Conservation (phyloP, 768 basidiomycete genomes). For the Lactarius trivialis region DNA sequence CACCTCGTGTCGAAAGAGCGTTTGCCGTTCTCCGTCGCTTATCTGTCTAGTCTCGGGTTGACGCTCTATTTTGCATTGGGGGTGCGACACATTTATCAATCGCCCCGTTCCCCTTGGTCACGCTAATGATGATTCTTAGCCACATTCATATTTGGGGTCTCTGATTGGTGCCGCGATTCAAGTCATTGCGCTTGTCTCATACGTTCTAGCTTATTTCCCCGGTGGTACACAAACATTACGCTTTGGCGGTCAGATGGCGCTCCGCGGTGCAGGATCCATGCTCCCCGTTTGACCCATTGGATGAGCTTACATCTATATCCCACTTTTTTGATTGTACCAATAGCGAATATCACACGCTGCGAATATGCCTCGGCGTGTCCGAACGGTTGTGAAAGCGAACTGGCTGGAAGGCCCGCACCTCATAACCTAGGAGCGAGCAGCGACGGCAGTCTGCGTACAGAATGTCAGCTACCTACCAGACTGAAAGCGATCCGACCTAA, state of each 20-base stretch:
- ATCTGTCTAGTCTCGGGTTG: slow-evolving; percentile 74
- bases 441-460: background rate
- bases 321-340: slow-evolving; percentile 11
- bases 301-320: slow-evolving; percentile 1
- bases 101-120: background rate
- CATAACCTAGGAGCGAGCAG: background rate
- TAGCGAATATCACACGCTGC: background rate
- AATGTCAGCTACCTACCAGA: too few species aligned
- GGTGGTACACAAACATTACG: slow-evolving; percentile 77
- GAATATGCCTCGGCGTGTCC: background rate
- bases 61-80: slow-evolving; percentile 91
- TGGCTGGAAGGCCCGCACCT: background rate
- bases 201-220: slow-evolving; percentile 94
- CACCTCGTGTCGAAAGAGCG: slow-evolving; percentile 80
- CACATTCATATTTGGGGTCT: slow-evolving; percentile 80
- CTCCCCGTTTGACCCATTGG: slow-evolving; percentile 55
- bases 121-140: slow-evolving; percentile 36
- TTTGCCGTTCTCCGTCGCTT: slow-evolving; percentile 76
- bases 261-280: slow-evolving; percentile 78
- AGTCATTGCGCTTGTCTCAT: slow-evolving; percentile 79
- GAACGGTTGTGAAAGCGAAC: background rate
- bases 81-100: slow-evolving; percentile 40
- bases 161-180: slow-evolving; percentile 77
- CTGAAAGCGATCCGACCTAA: background rate
- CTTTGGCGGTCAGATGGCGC: slow-evolving; percentile 70